These are phyloP conservation scores for Zopfochytrium polystomum DNA, from an alignment of 371 early-diverging fungal species.

Conservation along the genomic window DNA sequence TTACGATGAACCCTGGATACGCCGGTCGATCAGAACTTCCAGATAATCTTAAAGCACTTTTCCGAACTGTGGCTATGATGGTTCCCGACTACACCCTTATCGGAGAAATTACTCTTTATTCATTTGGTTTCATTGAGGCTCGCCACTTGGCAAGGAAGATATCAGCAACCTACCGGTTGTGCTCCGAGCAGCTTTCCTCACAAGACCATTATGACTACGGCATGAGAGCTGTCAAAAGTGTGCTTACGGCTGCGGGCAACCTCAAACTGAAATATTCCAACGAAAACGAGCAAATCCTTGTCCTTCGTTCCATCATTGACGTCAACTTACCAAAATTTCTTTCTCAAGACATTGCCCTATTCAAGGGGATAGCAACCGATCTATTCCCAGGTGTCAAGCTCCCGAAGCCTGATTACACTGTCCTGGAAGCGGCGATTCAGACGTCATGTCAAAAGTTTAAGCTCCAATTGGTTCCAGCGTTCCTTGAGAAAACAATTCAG, in stretches of 20 bases:
- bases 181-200: conserved; percentile 56
- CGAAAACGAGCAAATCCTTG: conserved; percentile 54
- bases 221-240: conserved; percentile 61
- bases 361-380: conserved; percentile 56
- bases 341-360: conserved; percentile 57
- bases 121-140: conserved; percentile 56
- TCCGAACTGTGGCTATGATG: conserved; percentile 62
- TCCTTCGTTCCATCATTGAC: conserved; percentile 55
- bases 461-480: conserved; percentile 50
- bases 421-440: conserved; percentile 46
- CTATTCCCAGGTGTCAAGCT: conserved; percentile 56
- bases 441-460: conserved; percentile 38
- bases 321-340: conserved; percentile 60
- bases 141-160: conserved; percentile 54
- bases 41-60: conserved; percentile 58
- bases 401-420: conserved; percentile 55
- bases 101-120: conserved; percentile 56
- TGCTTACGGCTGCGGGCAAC: conserved; percentile 58
- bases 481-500: conserved; percentile 56
- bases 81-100: conserved; percentile 57
- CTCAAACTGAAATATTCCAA: conserved; percentile 56
- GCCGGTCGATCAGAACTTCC: conserved; percentile 62
- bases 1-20: conserved; percentile 70
- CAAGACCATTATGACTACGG: conserved; percentile 63
- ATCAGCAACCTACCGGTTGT: conserved; percentile 52